Conservation (phyloP, 345 rosid species). For the Aurinia saxatilis region DNA sequence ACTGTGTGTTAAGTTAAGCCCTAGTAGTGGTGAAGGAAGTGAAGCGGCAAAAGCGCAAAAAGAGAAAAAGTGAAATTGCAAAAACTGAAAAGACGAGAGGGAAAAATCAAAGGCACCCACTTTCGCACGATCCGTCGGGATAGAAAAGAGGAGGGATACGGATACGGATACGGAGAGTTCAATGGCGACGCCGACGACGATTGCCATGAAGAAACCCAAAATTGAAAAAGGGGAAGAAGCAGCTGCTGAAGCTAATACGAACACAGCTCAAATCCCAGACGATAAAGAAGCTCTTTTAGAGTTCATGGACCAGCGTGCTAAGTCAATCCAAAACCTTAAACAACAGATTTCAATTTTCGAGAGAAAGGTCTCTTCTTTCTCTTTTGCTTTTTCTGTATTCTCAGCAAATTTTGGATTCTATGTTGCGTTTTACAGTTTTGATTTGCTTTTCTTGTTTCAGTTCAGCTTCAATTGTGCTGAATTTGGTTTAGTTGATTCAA, state of each 20-base stretch:
- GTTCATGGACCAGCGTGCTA: constrained; percentile 28
- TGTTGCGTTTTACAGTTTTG: background rate
- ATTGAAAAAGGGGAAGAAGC: constrained; percentile 16
- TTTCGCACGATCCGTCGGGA: constrained; percentile 7
- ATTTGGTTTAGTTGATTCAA: constrained; percentile 6
- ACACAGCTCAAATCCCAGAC: constrained; percentile 16
- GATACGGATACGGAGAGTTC: background rate
- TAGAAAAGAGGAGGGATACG: background rate
- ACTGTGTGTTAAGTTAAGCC: background rate
- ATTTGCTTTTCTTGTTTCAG: background rate
- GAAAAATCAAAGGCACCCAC: constrained; percentile 1
- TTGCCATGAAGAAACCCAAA: constrained; percentile 21
- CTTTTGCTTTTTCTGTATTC: background rate
- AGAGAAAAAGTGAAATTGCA: background rate
- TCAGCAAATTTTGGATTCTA: background rate
- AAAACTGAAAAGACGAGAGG: constrained; percentile 17
- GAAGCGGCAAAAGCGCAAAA: constrained; percentile 14
- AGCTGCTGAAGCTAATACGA: background rate
- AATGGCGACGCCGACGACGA: constrained; percentile 22
- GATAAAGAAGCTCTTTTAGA: constrained; percentile 24
- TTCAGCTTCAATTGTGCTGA: no score
- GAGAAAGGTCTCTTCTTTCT: constrained; percentile 18
- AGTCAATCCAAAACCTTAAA: constrained; percentile 11
- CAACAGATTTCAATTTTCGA: constrained; percentile 10
- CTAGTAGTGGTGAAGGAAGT: no score